Evolutionary conservation across 768 basidiomycete genomes (phyloP), one percentile per base, ranked within the genome.

Genomic region (Russula ochroleuca): DNA sequence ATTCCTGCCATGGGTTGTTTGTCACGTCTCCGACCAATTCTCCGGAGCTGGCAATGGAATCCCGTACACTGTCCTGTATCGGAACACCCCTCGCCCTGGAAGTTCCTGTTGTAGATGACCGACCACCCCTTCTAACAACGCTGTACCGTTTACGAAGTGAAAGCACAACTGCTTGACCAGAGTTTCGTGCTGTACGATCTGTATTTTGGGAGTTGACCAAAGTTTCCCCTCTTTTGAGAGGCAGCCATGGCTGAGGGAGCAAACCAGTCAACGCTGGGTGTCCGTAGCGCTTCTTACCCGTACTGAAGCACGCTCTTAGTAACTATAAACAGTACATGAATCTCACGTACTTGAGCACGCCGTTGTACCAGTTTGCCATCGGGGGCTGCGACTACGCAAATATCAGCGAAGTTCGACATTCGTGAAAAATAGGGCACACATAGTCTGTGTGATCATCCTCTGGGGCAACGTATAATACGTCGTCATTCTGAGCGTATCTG

Each of bases 181-280:
- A 69, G 5, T 75, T 73, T 45, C 74, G 70, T 13, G 80, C 71
- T 23, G 76, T 70, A 38, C 75, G 76, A 21, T 70, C 70, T 50
- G 69, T 50, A 51, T 78, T 72, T 58, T 80, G 75, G 35, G 79
- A 76, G 67, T 92, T 93, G 23, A 86, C 84, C 2, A 90, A 80
- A 0, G 82, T 82, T 70, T 93, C 88, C 0, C 86, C 88, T 70
- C 87, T 91, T 77, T 91, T 92, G 57, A 94, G 76, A 1, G 95
- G 95, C 3, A 98, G 81, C 96, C 96, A 98, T 0, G 96, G 95
- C 62, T 88, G 85, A 2, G 96, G 96, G 0, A 98, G 82, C 5
- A 90, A 83, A 2, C 96, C 96, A n/a, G 88, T 92, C 23, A 98
- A 80, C 1, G 94, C 96, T 4, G 96, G 96, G 72, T 98, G 96